Conservation (phyloP, 768 basidiomycete genomes). For the Serendipita sp. region DNA sequence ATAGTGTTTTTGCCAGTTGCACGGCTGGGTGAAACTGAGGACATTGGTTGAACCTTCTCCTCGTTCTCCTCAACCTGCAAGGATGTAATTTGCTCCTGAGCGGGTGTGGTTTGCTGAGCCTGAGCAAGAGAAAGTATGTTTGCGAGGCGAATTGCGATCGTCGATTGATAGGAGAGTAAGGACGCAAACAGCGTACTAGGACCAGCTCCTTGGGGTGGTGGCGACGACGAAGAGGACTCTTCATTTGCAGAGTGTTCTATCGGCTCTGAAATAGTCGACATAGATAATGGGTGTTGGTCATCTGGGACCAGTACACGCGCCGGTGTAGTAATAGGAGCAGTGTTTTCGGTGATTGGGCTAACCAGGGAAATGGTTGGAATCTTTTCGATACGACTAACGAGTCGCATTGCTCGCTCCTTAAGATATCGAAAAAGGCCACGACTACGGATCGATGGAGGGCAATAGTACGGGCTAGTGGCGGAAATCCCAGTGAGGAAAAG, state of each 20-base stretch:
- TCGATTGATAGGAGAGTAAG: neutral
- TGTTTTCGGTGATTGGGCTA: neutral
- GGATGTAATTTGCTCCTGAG: no score
- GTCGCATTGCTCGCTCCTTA: neutral
- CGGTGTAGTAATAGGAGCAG: neutral
- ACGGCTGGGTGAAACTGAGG: no score
- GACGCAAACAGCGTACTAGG: neutral
- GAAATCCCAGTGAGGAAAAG: conserved; percentile 3
- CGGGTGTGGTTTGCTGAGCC: neutral
- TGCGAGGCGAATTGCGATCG: neutral
- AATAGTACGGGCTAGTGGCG: neutral
- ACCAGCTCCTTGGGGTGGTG: neutral
- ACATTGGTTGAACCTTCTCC: neutral
- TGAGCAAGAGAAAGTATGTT: neutral
- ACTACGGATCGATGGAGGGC: neutral
- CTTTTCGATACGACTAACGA: neutral
- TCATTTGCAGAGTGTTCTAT: neutral
- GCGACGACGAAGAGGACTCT: neutral
- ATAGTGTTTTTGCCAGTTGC: neutral
- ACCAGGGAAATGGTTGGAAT: neutral
- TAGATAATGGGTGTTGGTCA: neutral
- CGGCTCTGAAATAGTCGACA: neutral
- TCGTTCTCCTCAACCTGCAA: neutral
- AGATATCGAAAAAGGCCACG: neutral
- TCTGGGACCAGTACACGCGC: neutral